Conservation (phyloP, 805 yeast genomes). For the Pichia kluyveri region DNA sequence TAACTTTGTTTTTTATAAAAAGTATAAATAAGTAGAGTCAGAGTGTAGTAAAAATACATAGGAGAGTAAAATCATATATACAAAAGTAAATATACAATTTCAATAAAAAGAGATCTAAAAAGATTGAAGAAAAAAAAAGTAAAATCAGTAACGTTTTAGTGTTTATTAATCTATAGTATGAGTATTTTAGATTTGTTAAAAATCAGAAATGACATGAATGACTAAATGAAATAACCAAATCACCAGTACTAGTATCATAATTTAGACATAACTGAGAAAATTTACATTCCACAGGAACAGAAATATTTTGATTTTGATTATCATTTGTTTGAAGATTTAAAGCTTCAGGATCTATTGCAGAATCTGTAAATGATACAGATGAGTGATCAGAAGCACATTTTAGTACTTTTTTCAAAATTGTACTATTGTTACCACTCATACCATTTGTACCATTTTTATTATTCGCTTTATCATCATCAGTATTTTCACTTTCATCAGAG, state of each 20-base stretch:
- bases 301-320: constrained; percentile 3
- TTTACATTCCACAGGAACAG: constrained; percentile 14
- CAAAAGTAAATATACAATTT: too few relatives aligned
- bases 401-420: constrained; percentile 7
- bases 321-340: constrained; percentile 8
- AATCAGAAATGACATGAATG: constrained; percentile 20
- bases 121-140: too few relatives aligned
- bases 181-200: too few relatives aligned
- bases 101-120: too few relatives aligned
- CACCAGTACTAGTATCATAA: constrained; percentile 20
- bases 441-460: too few relatives aligned
- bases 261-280: constrained; percentile 20
- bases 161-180: too few relatives aligned
- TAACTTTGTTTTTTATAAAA: too few relatives aligned
- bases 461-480: neutral
- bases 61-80: too few relatives aligned
- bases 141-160: too few relatives aligned
- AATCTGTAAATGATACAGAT: constrained; percentile 10
- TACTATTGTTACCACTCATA: neutral
- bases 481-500: constrained; percentile 5
- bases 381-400: constrained; percentile 16
- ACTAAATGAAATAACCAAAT: constrained; percentile 22
- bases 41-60: too few relatives aligned
- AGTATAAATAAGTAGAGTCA: too few relatives aligned
- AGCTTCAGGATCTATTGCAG: constrained; percentile 18